Base-by-base conservation (phyloP, 2,329 filamentous ascomycete species). In the Cercospora sp. region DNA sequence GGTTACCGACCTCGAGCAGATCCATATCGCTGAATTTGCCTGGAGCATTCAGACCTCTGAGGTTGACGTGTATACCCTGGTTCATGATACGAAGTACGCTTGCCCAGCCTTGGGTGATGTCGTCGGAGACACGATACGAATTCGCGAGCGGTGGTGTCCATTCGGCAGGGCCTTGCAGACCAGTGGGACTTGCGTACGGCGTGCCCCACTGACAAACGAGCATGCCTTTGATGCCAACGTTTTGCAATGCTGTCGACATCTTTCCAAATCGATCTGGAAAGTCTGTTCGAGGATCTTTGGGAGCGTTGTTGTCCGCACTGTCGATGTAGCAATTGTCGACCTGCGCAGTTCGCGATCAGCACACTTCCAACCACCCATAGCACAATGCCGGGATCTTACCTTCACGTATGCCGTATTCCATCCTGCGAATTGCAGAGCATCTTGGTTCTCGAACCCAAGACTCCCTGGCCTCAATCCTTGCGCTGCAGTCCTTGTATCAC, bases 261-360 rank as follows among this genome's bases (percentile, higher is more conserved):
- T 65, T 68, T 26, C 70, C 67, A 48, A 68, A 77, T 42, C 76
- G 67, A 8, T 68, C 63, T 2, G 73, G 71, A 23, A 77, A 77
- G 33, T 77, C 76, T 1, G 72, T 72, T 6, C 75, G 64, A 4
- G 76, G 66, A 58, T 73, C 72, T 61, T 77, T 77, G 0, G 76
- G 75, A 4, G 75, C 75, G 51, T 71, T 69, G 31, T 74, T 73
- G 5, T 64, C 64, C 9, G 64, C 36, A 1, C 69, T 64, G 3
- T 71, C 70, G 63, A 77, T 65, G 62, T 75, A 77, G 70, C 76
- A 76, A 20, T 77, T 78, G 65, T 78, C 76, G 58, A 77, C 72
- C 68, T 70, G 26, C 16, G 36, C 9, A 59, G 7, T n/a, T 1
- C 31, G n/a, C 10, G 1, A 6, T 59, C 7, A 59, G 55, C n/a